A percentile compares a stretch with the other conserved stretches of the same genome.
phyloP scores from a whole-genome alignment of 192 early-diverging fungal genomes.

The Coemansia sp. region DNA sequence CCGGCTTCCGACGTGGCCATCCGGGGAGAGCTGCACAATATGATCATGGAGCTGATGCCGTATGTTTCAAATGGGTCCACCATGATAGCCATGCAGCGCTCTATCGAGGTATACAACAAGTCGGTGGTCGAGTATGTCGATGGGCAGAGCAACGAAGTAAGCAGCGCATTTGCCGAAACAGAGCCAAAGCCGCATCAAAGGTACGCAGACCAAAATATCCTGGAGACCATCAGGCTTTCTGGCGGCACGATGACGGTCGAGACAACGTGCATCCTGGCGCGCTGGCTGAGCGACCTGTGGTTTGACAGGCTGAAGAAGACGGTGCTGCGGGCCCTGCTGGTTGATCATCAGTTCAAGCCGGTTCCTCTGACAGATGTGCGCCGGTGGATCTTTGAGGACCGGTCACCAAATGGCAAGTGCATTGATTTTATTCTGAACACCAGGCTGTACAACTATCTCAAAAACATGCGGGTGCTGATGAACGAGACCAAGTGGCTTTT shows the following conservation, averaged over 20 bases:
- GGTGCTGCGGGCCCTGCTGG: constrained; percentile 23
- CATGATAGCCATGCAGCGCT: constrained; percentile 37
- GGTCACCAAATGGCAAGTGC: constrained; percentile 28
- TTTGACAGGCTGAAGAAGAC: constrained; percentile 19
- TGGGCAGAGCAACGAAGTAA: constrained; percentile 1
- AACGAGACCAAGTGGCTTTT: constrained; percentile 39
- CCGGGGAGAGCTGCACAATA: constrained; percentile 26
- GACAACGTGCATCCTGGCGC: constrained; percentile 16
- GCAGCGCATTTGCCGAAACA: neutral
- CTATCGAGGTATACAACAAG: constrained; percentile 44
- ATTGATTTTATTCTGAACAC: constrained; percentile 31
- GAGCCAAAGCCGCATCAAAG: neutral
- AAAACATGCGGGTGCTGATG: constrained; percentile 30
- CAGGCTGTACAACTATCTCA: constrained; percentile 35
- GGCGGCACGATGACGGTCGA: constrained; percentile 12
- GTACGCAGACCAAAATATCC: neutral
- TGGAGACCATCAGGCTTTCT: neutral
- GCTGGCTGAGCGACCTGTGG: constrained; percentile 32
- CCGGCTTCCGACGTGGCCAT: constrained; percentile 27
- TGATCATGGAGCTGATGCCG: constrained; percentile 31
- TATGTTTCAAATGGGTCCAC: constrained; percentile 24
- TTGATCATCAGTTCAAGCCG: constrained; percentile 28
- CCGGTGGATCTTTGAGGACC: constrained; percentile 41
- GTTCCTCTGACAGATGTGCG: constrained; percentile 30
- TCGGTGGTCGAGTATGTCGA: constrained; percentile 15